These are phyloP conservation scores for Mucor ambiguus DNA, from an alignment of 371 early-diverging fungal genomes.

Conservation along the genomic window DNA sequence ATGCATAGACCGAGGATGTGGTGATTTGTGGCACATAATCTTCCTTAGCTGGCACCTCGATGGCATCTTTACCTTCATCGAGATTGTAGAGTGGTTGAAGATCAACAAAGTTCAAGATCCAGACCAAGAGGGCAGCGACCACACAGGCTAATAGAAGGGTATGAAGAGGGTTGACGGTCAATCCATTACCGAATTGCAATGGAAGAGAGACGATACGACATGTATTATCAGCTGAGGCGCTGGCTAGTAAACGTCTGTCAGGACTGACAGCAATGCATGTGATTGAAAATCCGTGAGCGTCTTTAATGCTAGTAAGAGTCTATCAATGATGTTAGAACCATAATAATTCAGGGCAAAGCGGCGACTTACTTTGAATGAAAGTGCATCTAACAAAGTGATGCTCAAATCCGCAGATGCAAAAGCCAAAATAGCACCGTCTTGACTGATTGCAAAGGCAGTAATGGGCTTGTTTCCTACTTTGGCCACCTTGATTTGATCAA, in stretches of 20 bases:
- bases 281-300: constrained; percentile 68
- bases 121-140: constrained; percentile 29
- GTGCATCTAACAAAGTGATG: constrained; percentile 57
- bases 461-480: constrained; percentile 41
- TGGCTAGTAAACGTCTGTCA: constrained; percentile 57
- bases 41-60: background rate
- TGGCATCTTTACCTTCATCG: background rate
- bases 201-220: constrained; percentile 63
- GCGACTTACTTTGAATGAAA: constrained; percentile 46
- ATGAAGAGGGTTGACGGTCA: constrained; percentile 35
- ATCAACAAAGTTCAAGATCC: constrained; percentile 17
- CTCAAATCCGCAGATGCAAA: constrained; percentile 59
- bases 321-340: background rate
- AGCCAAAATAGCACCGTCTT: constrained; percentile 61
- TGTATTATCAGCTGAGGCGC: constrained; percentile 70
- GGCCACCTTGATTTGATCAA: constrained; percentile 28
- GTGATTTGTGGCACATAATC: background rate
- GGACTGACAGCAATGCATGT: constrained; percentile 66
- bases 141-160: constrained; percentile 39
- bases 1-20: background rate
- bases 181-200: constrained; percentile 41
- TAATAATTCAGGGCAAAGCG: background rate
- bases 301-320: constrained; percentile 49
- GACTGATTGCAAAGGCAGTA: constrained; percentile 48
- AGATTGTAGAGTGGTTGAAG: constrained; percentile 15